phyloP scores from a whole-genome alignment of 352 stramenopile species.

The Globisporangium orthogonon region DNA sequence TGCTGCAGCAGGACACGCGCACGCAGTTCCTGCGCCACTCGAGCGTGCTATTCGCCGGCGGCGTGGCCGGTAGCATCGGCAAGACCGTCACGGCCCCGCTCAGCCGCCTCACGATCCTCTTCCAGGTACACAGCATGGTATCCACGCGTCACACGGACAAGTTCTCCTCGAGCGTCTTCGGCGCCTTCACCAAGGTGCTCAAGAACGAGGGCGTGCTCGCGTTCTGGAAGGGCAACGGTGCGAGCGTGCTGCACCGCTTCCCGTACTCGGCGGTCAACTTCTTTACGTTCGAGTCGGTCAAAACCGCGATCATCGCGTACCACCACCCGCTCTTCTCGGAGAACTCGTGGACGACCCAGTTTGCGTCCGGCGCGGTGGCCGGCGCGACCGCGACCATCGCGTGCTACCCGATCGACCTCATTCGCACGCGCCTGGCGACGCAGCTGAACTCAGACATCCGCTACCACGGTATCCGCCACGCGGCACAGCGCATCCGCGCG shows the following conservation, averaged over 20 bases:
- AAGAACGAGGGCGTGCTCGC: slow-evolving; percentile 89
- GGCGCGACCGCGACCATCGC: slow-evolving; percentile 76
- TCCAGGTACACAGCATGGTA: slow-evolving; percentile 96
- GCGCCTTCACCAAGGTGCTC: slow-evolving; percentile 89
- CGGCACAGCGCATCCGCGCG: slow-evolving; percentile 88
- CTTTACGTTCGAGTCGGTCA: slow-evolving; percentile 93
- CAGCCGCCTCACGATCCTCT: slow-evolving; percentile 93
- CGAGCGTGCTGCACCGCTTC: slow-evolving; percentile 94
- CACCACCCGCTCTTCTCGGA: slow-evolving; percentile 65
- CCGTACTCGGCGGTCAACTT: slow-evolving; percentile 97
- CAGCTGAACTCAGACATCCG: slow-evolving; percentile 89
- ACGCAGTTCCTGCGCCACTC: slow-evolving; percentile 74
- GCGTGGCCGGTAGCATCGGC: slow-evolving; percentile 91
- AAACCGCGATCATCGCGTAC: slow-evolving; percentile 61
- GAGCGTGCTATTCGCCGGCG: slow-evolving; percentile 83
- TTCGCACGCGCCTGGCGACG: slow-evolving; percentile 92
- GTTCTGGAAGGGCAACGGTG: slow-evolving; percentile 96
- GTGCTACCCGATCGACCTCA: slow-evolving; percentile 96
- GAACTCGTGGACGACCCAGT: slow-evolving; percentile 70
- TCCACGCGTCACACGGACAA: slow-evolving; percentile 80
- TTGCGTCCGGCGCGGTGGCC: slow-evolving; percentile 59
- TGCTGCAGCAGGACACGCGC: slow-evolving; percentile 58
- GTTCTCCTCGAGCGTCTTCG: slow-evolving; percentile 64
- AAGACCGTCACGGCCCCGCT: slow-evolving; percentile 95
- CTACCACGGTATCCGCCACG: slow-evolving; percentile 90